Conservation (phyloP, 352 stramenopile species). For the Elongisporangium prolatum region DNA sequence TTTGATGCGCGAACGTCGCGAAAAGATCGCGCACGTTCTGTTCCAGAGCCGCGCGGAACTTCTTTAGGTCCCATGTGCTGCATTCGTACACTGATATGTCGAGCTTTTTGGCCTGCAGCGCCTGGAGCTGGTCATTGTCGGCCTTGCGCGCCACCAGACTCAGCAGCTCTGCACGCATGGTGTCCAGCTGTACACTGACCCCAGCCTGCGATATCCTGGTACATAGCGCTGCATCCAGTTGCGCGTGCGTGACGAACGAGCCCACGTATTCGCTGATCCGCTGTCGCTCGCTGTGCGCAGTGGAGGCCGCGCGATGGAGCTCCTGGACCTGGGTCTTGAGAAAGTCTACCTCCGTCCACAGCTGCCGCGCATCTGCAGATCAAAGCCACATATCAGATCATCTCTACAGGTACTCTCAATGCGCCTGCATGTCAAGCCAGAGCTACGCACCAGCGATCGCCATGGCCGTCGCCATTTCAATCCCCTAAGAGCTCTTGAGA, state of each 20-base stretch:
- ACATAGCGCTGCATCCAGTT: slow-evolving; percentile 56
- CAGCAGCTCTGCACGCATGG: slow-evolving; percentile 24
- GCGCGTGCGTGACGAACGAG: slow-evolving; percentile 50
- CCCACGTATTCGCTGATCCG: slow-evolving; percentile 28
- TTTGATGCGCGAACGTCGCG: slow-evolving; percentile 41
- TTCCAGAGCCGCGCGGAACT: slow-evolving; percentile 44
- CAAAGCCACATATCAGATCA: slow-evolving; percentile 3
- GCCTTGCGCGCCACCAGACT: slow-evolving; percentile 36
- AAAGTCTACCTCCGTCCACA: slow-evolving; percentile 56
- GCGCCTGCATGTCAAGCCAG: neutral
- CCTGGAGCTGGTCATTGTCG: slow-evolving; percentile 19
- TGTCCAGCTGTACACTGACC: slow-evolving; percentile 27
- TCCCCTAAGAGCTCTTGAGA: neutral
- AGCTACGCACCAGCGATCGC: slow-evolving; percentile 15
- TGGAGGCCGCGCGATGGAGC: slow-evolving; percentile 23
- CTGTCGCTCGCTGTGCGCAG: slow-evolving; percentile 22
- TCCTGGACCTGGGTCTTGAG: slow-evolving; percentile 47
- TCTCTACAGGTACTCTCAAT: neutral
- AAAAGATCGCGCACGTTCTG: slow-evolving; percentile 61
- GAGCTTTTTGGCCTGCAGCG: slow-evolving; percentile 45
- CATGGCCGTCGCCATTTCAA: slow-evolving; percentile 5
- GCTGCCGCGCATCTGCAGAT: slow-evolving; percentile 32
- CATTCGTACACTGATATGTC: slow-evolving; percentile 62
- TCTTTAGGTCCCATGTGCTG: slow-evolving; percentile 45
- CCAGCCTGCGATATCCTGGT: slow-evolving; percentile 49